phyloP scores from a whole-genome alignment of 164 flowering plant species.

The Piper longum region DNA sequence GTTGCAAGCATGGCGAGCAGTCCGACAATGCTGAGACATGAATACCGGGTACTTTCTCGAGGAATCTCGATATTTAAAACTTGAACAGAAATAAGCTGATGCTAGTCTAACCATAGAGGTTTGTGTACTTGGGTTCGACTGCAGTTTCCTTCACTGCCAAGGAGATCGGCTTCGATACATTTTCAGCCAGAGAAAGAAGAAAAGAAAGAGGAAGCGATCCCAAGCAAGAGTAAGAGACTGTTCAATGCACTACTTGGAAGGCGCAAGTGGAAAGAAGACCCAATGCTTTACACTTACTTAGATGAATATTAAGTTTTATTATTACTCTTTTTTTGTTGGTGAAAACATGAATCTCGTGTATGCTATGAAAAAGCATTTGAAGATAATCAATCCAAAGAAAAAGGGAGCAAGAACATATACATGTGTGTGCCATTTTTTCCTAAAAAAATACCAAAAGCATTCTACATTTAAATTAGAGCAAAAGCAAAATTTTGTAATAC shows the following conservation, averaged over 20 bases:
- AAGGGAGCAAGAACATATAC: too few species aligned
- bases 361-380: too few species aligned
- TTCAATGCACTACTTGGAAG: not conserved
- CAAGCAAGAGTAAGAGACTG: not conserved
- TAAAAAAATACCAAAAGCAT: too few species aligned
- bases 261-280: not conserved
- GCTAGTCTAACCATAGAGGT: not conserved
- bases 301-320: not conserved
- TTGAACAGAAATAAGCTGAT: not conserved
- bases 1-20: not conserved
- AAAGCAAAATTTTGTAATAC: too few species aligned
- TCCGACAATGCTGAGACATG: not conserved
- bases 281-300: not conserved
- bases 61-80: not conserved
- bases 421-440: too few species aligned
- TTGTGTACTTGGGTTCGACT: not conserved
- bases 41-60: not conserved
- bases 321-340: too few species aligned
- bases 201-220: not conserved
- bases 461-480: too few species aligned
- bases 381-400: too few species aligned
- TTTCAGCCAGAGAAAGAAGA: not conserved
- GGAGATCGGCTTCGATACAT: not conserved
- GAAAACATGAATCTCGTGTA: too few species aligned
- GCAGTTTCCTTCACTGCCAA: not conserved